Evolutionary conservation across 2,329 filamentous ascomycete species (phyloP).

Genomic region (Aschersonia sp.): DNA sequence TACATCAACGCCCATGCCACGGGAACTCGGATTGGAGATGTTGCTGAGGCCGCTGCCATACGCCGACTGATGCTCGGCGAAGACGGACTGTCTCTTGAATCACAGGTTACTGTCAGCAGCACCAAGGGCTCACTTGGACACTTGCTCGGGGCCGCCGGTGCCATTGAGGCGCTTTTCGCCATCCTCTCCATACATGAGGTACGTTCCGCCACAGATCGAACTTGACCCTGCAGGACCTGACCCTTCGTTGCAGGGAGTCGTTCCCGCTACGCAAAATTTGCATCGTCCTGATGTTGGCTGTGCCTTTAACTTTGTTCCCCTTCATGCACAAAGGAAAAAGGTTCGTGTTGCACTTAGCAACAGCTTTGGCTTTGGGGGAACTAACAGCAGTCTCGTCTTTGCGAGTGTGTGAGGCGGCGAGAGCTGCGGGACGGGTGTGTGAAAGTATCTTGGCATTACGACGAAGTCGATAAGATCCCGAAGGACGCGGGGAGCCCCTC

Average conservation of each 20-base stretch:
- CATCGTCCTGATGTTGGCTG: conserved; percentile 50
- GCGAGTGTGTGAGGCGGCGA: conserved; percentile 15
- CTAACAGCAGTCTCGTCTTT: conserved; percentile 83
- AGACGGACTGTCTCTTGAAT: conserved; percentile 45
- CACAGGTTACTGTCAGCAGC: conserved; percentile 69
- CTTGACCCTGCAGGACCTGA: conserved; percentile 1
- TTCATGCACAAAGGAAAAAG: conserved; percentile 50
- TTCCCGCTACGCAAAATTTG: conserved; percentile 83
- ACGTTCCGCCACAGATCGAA: conserved; percentile 13
- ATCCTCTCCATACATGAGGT: conserved; percentile 69
- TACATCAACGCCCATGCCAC: conserved; percentile 97
- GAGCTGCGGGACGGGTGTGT: background rate
- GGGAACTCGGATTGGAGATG: conserved; percentile 71
- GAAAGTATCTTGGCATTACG: no score
- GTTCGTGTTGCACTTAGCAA: conserved; percentile 75
- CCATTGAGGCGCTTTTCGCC: conserved; percentile 77
- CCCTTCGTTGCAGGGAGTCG: conserved; percentile 42
- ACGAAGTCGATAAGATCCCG: no score
- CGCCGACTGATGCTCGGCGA: conserved; percentile 60
- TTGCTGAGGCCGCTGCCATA: conserved; percentile 76
- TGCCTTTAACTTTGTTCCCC: conserved; percentile 74
- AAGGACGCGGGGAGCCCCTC: no score
- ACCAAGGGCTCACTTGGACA: conserved; percentile 91
- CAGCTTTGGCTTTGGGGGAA: conserved; percentile 95
- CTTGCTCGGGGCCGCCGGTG: conserved; percentile 79